phyloP scores from a whole-genome alignment of 2,329 filamentous ascomycete species.

The Aspergillus sp. region DNA sequence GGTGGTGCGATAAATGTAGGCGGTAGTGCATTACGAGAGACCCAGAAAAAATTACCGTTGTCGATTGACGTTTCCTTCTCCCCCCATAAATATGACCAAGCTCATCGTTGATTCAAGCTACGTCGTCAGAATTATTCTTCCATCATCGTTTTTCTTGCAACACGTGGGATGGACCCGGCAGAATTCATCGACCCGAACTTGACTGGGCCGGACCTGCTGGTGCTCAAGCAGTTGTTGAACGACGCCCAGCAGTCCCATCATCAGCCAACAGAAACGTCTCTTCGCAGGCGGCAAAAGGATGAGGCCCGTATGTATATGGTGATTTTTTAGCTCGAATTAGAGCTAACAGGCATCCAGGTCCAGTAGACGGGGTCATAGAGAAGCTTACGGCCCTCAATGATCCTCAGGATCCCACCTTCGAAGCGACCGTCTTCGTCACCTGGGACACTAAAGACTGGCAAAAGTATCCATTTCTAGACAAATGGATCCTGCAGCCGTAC shows the following conservation, averaged over 20 bases:
- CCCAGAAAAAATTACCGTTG: too few species aligned
- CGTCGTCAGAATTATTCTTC: too few species aligned
- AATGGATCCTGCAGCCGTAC: conserved; percentile 59
- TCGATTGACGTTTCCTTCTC: too few species aligned
- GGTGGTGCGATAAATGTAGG: too few species aligned
- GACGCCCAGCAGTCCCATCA: conserved; percentile 20
- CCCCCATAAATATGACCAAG: too few species aligned
- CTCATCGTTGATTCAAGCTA: too few species aligned
- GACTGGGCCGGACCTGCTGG: conserved; percentile 38
- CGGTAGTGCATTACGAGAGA: too few species aligned
- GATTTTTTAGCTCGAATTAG: too few species aligned
- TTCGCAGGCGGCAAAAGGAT: not conserved
- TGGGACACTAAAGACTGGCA: conserved; percentile 42
- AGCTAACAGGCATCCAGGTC: conserved; percentile 15
- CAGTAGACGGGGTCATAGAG: conserved; percentile 32
- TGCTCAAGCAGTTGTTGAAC: conserved; percentile 36
- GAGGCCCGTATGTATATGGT: not conserved
- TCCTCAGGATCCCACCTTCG: conserved; percentile 46
- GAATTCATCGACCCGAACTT: conserved; percentile 32
- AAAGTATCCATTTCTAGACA: conserved; percentile 36
- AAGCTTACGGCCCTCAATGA: conserved; percentile 52
- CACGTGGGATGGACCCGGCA: conserved; percentile 24
- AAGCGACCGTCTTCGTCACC: conserved; percentile 54
- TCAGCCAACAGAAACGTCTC: not conserved
- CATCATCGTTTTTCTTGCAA: too few species aligned